Conservation (phyloP, 2,329 filamentous ascomycete species). For the Dendrostoma leiphaemia region DNA sequence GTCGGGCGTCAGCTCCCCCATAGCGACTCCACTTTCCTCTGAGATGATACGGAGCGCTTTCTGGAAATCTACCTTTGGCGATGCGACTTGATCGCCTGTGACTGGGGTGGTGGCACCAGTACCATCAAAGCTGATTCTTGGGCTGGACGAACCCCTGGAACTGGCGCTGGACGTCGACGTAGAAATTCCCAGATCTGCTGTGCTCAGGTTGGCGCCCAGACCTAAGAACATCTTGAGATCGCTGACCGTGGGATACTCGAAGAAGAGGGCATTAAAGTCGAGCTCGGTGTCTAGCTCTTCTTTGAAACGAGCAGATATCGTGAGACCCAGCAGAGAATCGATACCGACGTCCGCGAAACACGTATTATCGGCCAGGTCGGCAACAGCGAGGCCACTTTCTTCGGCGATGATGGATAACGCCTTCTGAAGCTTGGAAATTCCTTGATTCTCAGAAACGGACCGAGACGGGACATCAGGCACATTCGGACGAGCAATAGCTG, state of each 20-base stretch:
- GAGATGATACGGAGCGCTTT: conserved; percentile 52
- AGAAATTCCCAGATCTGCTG: no score
- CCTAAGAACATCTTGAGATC: not conserved
- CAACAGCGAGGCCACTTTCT: not conserved
- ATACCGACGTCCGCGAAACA: conserved; percentile 32
- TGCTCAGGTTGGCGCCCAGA: not conserved
- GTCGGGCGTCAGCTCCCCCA: conserved; percentile 54
- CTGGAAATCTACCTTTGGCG: conserved; percentile 20
- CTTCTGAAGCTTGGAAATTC: not conserved
- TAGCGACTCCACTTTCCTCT: conserved; percentile 52
- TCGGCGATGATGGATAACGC: conserved; percentile 5
- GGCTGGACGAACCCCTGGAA: not conserved
- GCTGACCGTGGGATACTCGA: conserved; percentile 25
- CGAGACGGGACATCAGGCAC: no score
- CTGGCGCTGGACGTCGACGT: no score
- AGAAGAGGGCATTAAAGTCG: conserved; percentile 25
- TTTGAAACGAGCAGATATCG: conserved; percentile 29
- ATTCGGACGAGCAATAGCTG: not conserved
- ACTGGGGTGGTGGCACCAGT: no score
- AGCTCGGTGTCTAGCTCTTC: conserved; percentile 31
- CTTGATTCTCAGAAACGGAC: no score
- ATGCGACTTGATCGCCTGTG: not conserved
- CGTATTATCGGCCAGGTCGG: conserved; percentile 22
- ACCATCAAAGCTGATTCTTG: not conserved
- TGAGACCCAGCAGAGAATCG: conserved; percentile 33